Evolutionary conservation across 179 eudicot genomes (phyloP).

Genomic region (Carnegiea gigantea): DNA sequence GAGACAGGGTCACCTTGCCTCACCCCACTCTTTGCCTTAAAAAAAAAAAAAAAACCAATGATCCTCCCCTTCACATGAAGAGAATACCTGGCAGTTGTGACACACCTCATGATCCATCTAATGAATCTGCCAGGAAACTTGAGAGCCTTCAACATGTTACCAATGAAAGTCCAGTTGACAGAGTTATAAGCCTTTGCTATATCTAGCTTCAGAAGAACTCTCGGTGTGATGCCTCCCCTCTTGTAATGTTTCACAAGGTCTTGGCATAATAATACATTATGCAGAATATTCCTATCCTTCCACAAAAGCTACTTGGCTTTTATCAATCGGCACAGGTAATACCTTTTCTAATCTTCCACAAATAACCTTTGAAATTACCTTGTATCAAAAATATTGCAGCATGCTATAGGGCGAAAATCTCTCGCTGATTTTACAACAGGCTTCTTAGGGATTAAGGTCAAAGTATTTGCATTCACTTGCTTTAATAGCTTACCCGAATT

Average conservation of each 20-base stretch:
- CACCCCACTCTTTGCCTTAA: background rate
- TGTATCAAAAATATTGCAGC: background rate
- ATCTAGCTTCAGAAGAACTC: background rate
- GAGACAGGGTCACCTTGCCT: background rate
- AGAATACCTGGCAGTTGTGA: background rate
- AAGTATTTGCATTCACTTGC: background rate
- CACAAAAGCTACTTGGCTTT: background rate
- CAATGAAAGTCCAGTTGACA: background rate
- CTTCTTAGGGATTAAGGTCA: background rate
- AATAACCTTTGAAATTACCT: background rate
- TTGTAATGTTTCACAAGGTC: background rate
- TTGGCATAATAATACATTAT: background rate
- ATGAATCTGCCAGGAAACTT: background rate
- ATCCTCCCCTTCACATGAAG: background rate
- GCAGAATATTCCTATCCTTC: background rate
- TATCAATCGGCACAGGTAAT: background rate
- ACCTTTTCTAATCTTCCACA: background rate
- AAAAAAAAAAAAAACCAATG: background rate
- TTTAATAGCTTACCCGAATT: background rate
- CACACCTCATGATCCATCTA: background rate
- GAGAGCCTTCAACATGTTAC: background rate
- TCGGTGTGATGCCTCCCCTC: background rate
- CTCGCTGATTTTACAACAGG: background rate
- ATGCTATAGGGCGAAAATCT: background rate
- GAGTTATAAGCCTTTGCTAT: background rate